Conservation (phyloP, 805 yeast genomes). For the Saturnispora serradocipensis region DNA sequence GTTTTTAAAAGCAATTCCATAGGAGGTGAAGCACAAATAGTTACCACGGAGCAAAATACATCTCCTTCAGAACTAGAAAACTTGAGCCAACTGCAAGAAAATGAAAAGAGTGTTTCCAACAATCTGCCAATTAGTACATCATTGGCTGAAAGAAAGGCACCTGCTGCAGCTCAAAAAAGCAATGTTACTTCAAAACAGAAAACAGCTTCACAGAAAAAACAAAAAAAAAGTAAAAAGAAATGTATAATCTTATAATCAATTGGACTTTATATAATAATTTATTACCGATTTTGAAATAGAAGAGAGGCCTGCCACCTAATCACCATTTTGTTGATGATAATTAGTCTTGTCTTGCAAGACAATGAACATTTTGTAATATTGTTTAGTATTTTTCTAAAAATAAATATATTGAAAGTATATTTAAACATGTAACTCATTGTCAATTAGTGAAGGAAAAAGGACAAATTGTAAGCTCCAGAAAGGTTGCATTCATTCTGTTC, state of each 20-base stretch:
- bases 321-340: neutral
- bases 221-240: conserved; percentile 6
- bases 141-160: neutral
- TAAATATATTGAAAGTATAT: neutral
- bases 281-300: neutral
- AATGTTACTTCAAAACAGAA: neutral
- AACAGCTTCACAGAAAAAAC: neutral
- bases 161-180: neutral
- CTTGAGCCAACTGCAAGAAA: neutral
- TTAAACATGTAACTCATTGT: no score
- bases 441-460: no score
- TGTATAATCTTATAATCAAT: conserved; percentile 5
- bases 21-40: neutral
- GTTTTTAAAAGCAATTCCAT: neutral
- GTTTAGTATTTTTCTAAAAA: no score
- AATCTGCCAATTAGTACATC: neutral
- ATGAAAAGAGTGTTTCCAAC: neutral
- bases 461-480: no score
- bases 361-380: neutral
- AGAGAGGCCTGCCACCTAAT: neutral
- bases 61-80: neutral
- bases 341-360: neutral
- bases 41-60: neutral
- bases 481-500: no score
- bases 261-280: neutral